Evolutionary conservation across 2,329 filamentous ascomycete genomes (phyloP).

Genomic region (Nemania sp.): DNA sequence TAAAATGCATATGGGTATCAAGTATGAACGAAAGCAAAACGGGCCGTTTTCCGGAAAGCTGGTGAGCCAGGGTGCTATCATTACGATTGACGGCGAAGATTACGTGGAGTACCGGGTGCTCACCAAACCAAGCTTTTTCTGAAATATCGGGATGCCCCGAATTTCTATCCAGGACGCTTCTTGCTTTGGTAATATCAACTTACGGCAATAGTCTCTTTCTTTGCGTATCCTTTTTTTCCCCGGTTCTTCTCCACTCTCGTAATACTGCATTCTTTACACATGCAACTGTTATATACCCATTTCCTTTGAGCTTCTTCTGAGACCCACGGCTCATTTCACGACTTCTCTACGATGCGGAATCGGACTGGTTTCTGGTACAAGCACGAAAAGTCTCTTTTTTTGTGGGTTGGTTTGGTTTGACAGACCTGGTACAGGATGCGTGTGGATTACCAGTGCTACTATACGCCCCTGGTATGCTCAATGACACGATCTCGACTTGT

Average conservation of each 20-base stretch:
- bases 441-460: not conserved
- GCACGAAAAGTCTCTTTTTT: not conserved
- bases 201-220: not conserved
- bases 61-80: slow-evolving; percentile 64
- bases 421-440: not conserved
- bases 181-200: not conserved
- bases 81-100: slow-evolving; percentile 69
- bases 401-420: too few species aligned
- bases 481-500: not conserved
- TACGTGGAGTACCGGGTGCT: slow-evolving; percentile 70
- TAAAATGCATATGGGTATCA: slow-evolving; percentile 63
- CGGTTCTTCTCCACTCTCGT: not conserved
- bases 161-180: not conserved
- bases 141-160: slow-evolving; percentile 7
- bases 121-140: slow-evolving; percentile 66
- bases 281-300: slow-evolving; percentile 22
- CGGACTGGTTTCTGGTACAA: not conserved
- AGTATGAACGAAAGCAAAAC: slow-evolving; percentile 64
- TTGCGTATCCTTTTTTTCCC: not conserved
- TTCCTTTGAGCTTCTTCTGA: slow-evolving; percentile 12
- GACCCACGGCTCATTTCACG: not conserved
- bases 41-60: slow-evolving; percentile 67
- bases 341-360: not conserved
- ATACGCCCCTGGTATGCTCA: not conserved
- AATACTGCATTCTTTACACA: not conserved